These are phyloP conservation scores for Neurospora sp. DNA, from an alignment of 495 filamentous ascomycete species.

Conservation along the genomic window DNA sequence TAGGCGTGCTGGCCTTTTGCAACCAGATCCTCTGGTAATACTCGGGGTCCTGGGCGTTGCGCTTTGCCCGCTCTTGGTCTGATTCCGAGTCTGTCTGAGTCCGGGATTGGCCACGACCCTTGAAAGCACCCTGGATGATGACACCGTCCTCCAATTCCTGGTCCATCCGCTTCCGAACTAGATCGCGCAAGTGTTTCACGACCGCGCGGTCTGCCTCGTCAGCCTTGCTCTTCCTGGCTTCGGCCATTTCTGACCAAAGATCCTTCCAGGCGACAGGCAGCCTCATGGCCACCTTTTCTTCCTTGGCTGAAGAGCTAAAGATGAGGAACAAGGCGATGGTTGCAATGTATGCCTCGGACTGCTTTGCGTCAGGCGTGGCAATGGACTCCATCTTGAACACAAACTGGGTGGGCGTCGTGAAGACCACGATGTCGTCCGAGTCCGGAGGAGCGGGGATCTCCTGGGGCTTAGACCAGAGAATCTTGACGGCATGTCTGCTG, in stretches of 20 bases:
- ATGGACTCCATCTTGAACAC: conserved; percentile 62
- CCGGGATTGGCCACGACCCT: conserved; percentile 48
- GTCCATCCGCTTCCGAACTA: conserved; percentile 48
- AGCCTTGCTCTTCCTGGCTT: conserved; percentile 53
- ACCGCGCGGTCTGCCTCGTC: conserved; percentile 58
- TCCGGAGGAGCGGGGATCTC: conserved; percentile 38
- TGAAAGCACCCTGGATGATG: conserved; percentile 59
- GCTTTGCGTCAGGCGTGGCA: conserved; percentile 63
- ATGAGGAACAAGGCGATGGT: conserved; percentile 73
- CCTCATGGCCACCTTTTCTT: conserved; percentile 74
- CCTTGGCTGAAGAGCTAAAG: conserved; percentile 64
- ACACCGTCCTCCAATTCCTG: conserved; percentile 62
- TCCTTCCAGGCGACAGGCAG: conserved; percentile 75
- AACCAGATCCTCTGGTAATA: conserved; percentile 57
- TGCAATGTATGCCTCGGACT: conserved; percentile 79
- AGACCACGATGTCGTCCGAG: conserved; percentile 34
- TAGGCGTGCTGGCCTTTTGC: conserved; percentile 51
- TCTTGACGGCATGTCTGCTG: conserved; percentile 59
- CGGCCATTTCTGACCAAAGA: conserved; percentile 70
- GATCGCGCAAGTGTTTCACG: conserved; percentile 49
- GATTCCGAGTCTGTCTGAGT: conserved; percentile 37
- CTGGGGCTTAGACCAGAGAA: conserved; percentile 74
- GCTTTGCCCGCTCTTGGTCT: conserved; percentile 27
- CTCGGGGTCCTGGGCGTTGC: conserved; percentile 22
- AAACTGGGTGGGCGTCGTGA: conserved; percentile 29